Conservation (phyloP, 371 early-diverging fungal genomes). For the Mortierella sp. region DNA sequence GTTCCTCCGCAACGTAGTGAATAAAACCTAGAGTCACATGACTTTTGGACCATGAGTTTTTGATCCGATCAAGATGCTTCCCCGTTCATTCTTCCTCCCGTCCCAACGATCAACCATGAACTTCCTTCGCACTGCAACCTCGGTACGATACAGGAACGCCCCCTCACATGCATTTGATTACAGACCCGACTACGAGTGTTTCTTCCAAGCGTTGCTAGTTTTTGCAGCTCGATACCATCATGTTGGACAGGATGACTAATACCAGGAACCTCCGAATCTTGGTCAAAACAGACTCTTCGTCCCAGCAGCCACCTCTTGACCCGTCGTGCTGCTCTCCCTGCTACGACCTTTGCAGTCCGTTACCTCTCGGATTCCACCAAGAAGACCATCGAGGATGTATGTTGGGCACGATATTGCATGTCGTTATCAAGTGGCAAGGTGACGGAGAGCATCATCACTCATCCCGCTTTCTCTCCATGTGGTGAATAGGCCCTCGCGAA, state of each 20-base stretch:
- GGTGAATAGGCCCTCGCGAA: constrained; percentile 21
- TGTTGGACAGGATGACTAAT: too few relatives aligned
- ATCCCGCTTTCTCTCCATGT: too few relatives aligned
- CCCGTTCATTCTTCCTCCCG: not conserved
- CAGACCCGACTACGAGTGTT: too few relatives aligned
- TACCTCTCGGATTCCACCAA: constrained; percentile 45
- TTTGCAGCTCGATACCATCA: too few relatives aligned
- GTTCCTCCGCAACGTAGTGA: too few relatives aligned
- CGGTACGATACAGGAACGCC: too few relatives aligned
- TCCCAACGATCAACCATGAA: constrained; percentile 54
- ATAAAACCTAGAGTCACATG: too few relatives aligned
- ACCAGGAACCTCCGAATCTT: too few relatives aligned
- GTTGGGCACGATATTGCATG: not conserved
- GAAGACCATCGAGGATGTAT: constrained; percentile 53
- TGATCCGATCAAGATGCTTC: too few relatives aligned
- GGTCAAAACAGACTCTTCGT: constrained; percentile 21
- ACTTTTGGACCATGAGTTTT: too few relatives aligned
- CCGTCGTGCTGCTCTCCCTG: constrained; percentile 48
- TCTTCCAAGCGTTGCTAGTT: too few relatives aligned
- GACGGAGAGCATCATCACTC: not conserved
- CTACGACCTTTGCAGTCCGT: constrained; percentile 46
- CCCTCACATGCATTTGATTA: too few relatives aligned
- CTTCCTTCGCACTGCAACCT: constrained; percentile 64
- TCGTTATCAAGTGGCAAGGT: not conserved
- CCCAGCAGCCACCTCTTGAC: constrained; percentile 44